Evolutionary conservation across 129 eudicot genomes (phyloP), one percentile per base, ranked within the genome.

Genomic region (sunflower (Helianthus annuus)): DNA sequence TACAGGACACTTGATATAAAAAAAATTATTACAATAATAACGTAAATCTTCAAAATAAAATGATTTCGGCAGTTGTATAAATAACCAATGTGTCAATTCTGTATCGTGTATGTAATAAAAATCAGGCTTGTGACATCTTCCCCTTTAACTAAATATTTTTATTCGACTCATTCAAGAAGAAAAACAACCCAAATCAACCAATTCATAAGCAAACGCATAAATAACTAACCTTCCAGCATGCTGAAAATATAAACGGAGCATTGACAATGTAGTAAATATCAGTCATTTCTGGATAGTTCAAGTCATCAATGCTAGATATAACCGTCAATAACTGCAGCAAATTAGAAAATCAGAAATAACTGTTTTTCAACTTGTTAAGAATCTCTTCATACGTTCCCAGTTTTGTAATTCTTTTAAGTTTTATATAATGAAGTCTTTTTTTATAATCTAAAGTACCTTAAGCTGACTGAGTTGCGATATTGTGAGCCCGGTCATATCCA

Each of bases 281-380:
- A 5, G 93, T 88, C 83, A 88, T 94, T 89, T 94, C 99, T 4
- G 99, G 99, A 74, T 94, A 94, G 81, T 94, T 94, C 59, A 94
- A 85, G 79, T 90, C 99, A 83, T 94, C 99, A 55, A 94, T 90
- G 70, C 89, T 84, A 63, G 99, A 87, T 75, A 94, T 88, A 64
- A 78, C 99, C 39, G 99, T 87, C 81, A 94, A 82, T 19, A 94
- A 78, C 99, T 94, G 97, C 87, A 83, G 73, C 15, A 39, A 64
- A 66, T 48, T 63, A 27, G 22, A 11, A 19, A 17, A 66, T 32
- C 32, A 16, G 44, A 27, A 5, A 39, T 17, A 34, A 34, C 29
- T 22, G 27, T 61, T 53, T 14, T 22, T 46, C 72, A 53, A 39
- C 14, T 4, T 36, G 66, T 66, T 39, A 15, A 54, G 5, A 22